phyloP scores from a whole-genome alignment of 2,329 filamentous ascomycete genomes.

The Triangularia verruculosa region DNA sequence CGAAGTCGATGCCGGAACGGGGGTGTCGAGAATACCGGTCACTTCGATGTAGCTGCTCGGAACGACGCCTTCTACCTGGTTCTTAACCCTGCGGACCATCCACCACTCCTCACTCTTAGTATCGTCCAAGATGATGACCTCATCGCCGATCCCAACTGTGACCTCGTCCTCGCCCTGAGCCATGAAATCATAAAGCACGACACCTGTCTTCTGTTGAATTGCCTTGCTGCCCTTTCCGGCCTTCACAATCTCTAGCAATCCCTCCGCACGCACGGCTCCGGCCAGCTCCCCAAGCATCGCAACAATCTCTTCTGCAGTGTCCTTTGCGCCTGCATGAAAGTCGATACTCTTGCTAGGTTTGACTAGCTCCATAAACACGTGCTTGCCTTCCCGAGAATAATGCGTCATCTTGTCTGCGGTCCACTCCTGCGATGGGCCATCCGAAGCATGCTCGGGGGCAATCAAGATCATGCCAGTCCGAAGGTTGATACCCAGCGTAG shows the following conservation, averaged over 20 bases:
- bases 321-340: constrained; percentile 95
- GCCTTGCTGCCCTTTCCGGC: constrained; percentile 63
- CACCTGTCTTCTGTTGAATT: constrained; percentile 67
- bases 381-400: constrained; percentile 96
- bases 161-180: constrained; percentile 96
- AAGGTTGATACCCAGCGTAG: constrained; percentile 90
- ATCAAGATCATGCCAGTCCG: constrained; percentile 87
- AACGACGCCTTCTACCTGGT: constrained; percentile 91
- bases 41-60: constrained; percentile 95
- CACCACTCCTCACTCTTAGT: constrained; percentile 96
- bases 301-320: constrained; percentile 93
- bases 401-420: constrained; percentile 92
- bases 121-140: constrained; percentile 87
- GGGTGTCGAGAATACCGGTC: constrained; percentile 61
- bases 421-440: constrained; percentile 89
- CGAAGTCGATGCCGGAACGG: constrained; percentile 44
- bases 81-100: constrained; percentile 88
- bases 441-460: constrained; percentile 76
- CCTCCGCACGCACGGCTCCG: constrained; percentile 78
- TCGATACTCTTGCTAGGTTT: constrained; percentile 91
- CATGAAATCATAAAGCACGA: constrained; percentile 92
- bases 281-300: constrained; percentile 82
- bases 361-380: constrained; percentile 92
- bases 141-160: constrained; percentile 83
- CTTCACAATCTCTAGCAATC: constrained; percentile 79